Base-by-base conservation (phyloP, 371 early-diverging fungal genomes). In the Mortierella sp. region DNA sequence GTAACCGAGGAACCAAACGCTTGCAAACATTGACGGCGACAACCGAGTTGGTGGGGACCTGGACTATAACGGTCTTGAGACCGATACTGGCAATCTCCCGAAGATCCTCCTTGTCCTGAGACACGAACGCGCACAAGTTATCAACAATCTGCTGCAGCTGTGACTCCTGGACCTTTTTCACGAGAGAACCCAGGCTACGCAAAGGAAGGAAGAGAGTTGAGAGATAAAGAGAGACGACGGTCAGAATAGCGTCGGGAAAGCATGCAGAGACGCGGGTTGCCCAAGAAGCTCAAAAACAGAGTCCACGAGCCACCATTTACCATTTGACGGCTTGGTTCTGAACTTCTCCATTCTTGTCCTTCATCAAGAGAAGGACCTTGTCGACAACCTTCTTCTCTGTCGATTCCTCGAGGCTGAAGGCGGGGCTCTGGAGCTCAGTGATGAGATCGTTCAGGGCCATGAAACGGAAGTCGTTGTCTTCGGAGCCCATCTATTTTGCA, bases 261-360 rank as follows among this genome's bases (percentile, higher is more conserved):
- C 21, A 24, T 1, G 4, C n/a, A 12, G 70, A 44, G 32, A 41
- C 18, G n/a, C 5, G 46, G 29, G 18, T 43, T 58, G 55, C 60
- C n/a, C 51, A 68, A 41, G 41, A 68, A 41, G 68, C 24, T 68
- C 68, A 41, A 16, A 38, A 7, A 27, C 21, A 29, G 12, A 65
- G 43, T 32, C 12, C 10, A 6, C n/a, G 35, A 35, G 63, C 38
- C 43, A 14, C 38, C 71, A 27, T 16, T 72, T 90, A 93, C 96
- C 96, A 95, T 87, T 97, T 97, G 48, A 97, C 96, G 29, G 98
- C 97, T 82, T 97, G 83, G 87, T 97, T 98, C 88, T 97, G 98
- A 18, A 98, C 98, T 88, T 98, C 97, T 71, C 96, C 93, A 82
- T 97, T 97, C 78, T 92, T 91, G 89, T 98, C 98, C 70, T 94